Evolutionary conservation across 108 stramenopile species (phyloP), one percentile per base, ranked within the genome.

Genomic region (Cylindrotheca fusiformis): DNA sequence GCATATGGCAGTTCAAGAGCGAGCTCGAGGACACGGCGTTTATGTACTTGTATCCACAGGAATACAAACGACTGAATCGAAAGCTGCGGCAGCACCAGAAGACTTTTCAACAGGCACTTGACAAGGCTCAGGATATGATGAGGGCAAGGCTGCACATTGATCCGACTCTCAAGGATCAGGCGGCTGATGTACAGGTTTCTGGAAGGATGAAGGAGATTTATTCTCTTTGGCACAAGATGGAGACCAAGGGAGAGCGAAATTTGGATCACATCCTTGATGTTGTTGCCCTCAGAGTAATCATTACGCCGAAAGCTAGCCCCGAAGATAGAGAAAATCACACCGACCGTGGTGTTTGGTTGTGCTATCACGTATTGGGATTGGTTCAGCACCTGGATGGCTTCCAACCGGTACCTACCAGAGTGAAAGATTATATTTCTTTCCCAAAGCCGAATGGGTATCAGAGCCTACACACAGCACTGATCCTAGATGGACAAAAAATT

Each of bases 1-100:
- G 96, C 24, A 86, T 98, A n/a, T 95, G 94, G 94, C 90, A 92
- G 48, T 93, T 97, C 76, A 96, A 96, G 69, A 79, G 83, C 2
- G 97, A 97, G 54, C 72, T 98, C 46, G 96, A 98, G 76, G 96
- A 98, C 65, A 90, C 82, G n/a, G 86, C 94, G 0, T 98, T 98
- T 71, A 83, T 88, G 79, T 93, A 95, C 60, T 67, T 98, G 48
- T 97, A 97, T 67, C 97, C 97, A 0, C 65, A 78, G 45, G 93
- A 97, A 68, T 93, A 93, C 78, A 85, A 85, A 48, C 73, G 86
- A 67, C 65, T 97, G 63, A 91, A 86, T 62, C 67, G 81, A 27
- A 62, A 77, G 24, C 52, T 95, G 52, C 65, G 64, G 10, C 72
- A 74, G 60, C 88, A 87, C 49, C 86, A 88, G 69, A 54, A 67